A percentile compares a stretch with the other conserved stretches of the same genome.
Evolutionary conservation across 495 filamentous ascomycete species (phyloP).

Genomic region (Neurospora intermedia): DNA sequence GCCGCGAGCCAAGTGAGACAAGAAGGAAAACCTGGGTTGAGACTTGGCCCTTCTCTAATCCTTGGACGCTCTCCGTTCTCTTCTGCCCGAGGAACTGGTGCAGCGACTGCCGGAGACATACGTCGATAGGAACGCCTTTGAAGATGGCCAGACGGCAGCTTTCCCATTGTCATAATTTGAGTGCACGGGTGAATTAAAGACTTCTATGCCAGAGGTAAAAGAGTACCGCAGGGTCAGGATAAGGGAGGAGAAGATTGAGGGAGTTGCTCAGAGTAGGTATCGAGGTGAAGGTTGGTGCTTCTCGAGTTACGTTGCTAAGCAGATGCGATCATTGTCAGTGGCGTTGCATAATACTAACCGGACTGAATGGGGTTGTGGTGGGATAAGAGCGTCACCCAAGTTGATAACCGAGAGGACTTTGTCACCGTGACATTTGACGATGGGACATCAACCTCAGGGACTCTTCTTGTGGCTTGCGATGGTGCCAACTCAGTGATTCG

Average conservation of each 20-base stretch:
- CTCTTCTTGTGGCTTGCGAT: conserved; percentile 23
- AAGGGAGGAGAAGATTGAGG: conserved; percentile 34
- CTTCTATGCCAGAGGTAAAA: conserved; percentile 31
- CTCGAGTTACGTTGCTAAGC: neutral
- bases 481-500: conserved; percentile 20
- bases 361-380: conserved; percentile 11
- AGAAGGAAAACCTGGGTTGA: conserved; percentile 34
- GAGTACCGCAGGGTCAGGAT: conserved; percentile 33
- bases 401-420: conserved; percentile 9
- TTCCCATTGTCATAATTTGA: conserved; percentile 47
- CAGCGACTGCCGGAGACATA: conserved; percentile 36
- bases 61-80: conserved; percentile 35
- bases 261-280: conserved; percentile 37
- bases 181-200: conserved; percentile 32
- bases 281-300: conserved; percentile 29
- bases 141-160: conserved; percentile 9
- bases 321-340: neutral
- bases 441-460: conserved; percentile 14
- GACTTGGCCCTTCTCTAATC: conserved; percentile 51
- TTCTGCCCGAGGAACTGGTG: conserved; percentile 41
- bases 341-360: neutral
- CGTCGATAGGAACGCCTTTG: conserved; percentile 26
- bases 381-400: conserved; percentile 12
- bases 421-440: conserved; percentile 22
- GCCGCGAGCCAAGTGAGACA: conserved; percentile 39